phyloP scores from a whole-genome alignment of 345 rosid species.

The Rhizophora apiculata region DNA sequence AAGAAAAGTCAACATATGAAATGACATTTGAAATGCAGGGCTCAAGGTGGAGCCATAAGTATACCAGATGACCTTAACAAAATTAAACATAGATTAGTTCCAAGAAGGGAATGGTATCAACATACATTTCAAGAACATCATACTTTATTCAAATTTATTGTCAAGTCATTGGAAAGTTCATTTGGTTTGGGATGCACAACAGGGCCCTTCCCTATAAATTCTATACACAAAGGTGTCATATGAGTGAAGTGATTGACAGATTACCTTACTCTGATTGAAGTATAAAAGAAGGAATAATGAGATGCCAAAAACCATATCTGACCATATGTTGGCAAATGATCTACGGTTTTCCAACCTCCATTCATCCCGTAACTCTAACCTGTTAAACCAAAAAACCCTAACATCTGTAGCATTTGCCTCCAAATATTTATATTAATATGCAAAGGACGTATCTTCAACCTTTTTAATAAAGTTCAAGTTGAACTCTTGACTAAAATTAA shows the following conservation, averaged over 20 bases:
- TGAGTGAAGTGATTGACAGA: conserved; percentile 19
- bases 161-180: too few species aligned
- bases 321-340: conserved; percentile 95
- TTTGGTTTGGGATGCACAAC: too few species aligned
- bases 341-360: conserved; percentile 83
- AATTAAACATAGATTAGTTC: background rate
- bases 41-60: conserved; percentile 2
- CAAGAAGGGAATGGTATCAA: background rate
- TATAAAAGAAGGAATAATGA: conserved; percentile 70
- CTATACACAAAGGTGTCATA: background rate
- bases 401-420: conserved; percentile 4
- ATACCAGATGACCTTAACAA: background rate
- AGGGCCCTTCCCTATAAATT: too few species aligned
- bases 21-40: conserved; percentile 1
- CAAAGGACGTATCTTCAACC: background rate
- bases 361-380: conserved; percentile 84
- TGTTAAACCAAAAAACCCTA: conserved; percentile 35
- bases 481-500: background rate
- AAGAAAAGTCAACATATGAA: background rate
- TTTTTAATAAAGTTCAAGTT: background rate
- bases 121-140: too few species aligned
- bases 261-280: conserved; percentile 82
- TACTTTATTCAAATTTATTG: too few species aligned
- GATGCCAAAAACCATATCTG: conserved; percentile 86
- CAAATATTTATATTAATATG: background rate